Evolutionary conservation across 345 rosid genomes (phyloP).

Genomic region (Eucalyptus marginata): DNA sequence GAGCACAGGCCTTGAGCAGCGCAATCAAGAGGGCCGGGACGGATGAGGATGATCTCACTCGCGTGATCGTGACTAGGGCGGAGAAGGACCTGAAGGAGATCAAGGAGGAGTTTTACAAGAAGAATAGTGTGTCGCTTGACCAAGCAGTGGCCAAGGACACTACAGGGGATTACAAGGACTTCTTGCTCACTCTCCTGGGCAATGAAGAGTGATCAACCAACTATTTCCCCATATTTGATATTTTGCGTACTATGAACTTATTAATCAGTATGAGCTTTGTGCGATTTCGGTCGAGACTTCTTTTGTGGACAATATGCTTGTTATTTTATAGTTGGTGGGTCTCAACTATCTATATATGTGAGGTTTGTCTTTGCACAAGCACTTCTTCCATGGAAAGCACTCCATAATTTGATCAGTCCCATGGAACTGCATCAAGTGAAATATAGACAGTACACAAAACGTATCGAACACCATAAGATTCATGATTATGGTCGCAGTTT

Average conservation of each 20-base stretch:
- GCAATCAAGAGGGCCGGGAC: constrained; percentile 64
- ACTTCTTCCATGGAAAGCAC: neutral
- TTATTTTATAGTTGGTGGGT: rapidly evolving
- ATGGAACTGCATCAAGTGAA: neutral
- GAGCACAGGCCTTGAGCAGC: constrained; percentile 32
- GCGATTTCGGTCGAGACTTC: neutral
- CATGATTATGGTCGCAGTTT: neutral
- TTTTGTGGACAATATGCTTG: neutral
- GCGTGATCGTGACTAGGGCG: constrained; percentile 62
- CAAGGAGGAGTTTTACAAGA: constrained; percentile 40
- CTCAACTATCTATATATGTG: neutral
- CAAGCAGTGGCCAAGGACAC: constrained; percentile 46
- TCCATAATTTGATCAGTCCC: neutral
- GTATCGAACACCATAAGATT: neutral
- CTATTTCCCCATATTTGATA: neutral
- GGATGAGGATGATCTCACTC: constrained; percentile 75
- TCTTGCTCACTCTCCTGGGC: constrained; percentile 52
- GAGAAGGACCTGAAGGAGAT: constrained; percentile 49
- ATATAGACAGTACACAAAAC: neutral
- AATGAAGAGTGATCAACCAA: constrained; percentile 1
- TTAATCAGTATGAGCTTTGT: neutral
- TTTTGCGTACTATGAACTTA: neutral
- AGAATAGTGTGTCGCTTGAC: constrained; percentile 41
- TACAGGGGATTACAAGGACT: constrained; percentile 38
- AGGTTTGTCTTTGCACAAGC: neutral